phyloP scores from a whole-genome alignment of 345 rosid genomes.

The Melastoma malabathricum region DNA sequence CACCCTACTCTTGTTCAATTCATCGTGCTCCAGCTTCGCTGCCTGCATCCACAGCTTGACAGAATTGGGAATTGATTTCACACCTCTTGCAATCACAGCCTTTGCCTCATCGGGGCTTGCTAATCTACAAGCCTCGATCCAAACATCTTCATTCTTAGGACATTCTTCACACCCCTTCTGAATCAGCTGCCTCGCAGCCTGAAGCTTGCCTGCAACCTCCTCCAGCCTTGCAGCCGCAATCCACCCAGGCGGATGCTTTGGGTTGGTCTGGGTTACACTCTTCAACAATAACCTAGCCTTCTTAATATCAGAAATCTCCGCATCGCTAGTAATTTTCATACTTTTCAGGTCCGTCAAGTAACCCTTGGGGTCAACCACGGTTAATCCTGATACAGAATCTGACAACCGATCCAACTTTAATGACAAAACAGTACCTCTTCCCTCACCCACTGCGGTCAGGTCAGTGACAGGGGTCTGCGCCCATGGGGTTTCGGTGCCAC shows the following conservation, averaged over 20 bases:
- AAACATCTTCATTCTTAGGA: conserved; percentile 79
- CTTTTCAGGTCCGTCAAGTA: conserved; percentile 87
- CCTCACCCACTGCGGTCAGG: conserved; percentile 89
- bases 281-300: conserved; percentile 80
- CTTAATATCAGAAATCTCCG: conserved; percentile 83
- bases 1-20: conserved; percentile 59
- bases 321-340: conserved; percentile 93
- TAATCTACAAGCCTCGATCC: conserved; percentile 89
- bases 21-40: conserved; percentile 72
- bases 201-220: conserved; percentile 91
- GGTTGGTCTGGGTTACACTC: conserved; percentile 80
- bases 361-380: conserved; percentile 92
- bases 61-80: conserved; percentile 72
- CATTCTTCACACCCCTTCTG: conserved; percentile 89
- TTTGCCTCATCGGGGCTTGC: conserved; percentile 83
- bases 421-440: conserved; percentile 87
- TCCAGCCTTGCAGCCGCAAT: conserved; percentile 92
- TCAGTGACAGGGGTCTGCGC: conserved; percentile 76
- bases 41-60: conserved; percentile 89
- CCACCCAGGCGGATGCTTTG: conserved; percentile 91
- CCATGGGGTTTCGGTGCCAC: conserved; percentile 89
- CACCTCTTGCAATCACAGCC: conserved; percentile 78
- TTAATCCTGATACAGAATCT: conserved; percentile 71
- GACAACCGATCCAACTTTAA: conserved; percentile 81
- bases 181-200: conserved; percentile 66